phyloP scores from a whole-genome alignment of 768 basidiomycete species.

The Collybiopsis luxurians region DNA sequence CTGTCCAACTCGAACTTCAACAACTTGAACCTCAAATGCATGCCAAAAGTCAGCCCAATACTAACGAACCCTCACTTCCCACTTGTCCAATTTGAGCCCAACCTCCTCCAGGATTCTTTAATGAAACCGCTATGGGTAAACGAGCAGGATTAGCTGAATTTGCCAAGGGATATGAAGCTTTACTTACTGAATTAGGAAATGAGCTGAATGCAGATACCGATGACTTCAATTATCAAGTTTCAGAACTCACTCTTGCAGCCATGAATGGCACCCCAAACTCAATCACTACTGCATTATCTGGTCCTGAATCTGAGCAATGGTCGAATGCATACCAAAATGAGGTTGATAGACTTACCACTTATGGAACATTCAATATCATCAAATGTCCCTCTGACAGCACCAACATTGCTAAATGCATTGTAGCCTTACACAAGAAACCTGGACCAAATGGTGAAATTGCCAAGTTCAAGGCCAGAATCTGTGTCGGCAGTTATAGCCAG shows the following conservation, averaged over 20 bases:
- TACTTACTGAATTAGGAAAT: neutral
- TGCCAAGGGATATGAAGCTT: neutral
- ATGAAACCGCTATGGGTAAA: neutral
- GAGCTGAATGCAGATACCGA: neutral
- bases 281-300: neutral
- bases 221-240: neutral
- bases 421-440: slow-evolving; percentile 11
- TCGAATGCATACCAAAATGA: slow-evolving; percentile 3
- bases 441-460: slow-evolving; percentile 17
- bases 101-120: neutral
- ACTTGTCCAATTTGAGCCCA: neutral
- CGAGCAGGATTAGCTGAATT: neutral
- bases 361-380: slow-evolving; percentile 18
- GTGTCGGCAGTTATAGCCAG: slow-evolving; percentile 24
- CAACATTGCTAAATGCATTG: slow-evolving; percentile 21
- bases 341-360: slow-evolving; percentile 8
- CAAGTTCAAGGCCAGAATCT: slow-evolving; percentile 20
- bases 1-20: neutral
- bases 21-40: neutral
- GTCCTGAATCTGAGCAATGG: slow-evolving; percentile 3
- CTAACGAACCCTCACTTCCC: neutral
- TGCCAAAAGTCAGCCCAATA: neutral
- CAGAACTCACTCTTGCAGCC: neutral
- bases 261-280: neutral
- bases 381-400: slow-evolving; percentile 17